Conservation (phyloP, 2,329 filamentous ascomycete species). For the Venturia oleaginea region DNA sequence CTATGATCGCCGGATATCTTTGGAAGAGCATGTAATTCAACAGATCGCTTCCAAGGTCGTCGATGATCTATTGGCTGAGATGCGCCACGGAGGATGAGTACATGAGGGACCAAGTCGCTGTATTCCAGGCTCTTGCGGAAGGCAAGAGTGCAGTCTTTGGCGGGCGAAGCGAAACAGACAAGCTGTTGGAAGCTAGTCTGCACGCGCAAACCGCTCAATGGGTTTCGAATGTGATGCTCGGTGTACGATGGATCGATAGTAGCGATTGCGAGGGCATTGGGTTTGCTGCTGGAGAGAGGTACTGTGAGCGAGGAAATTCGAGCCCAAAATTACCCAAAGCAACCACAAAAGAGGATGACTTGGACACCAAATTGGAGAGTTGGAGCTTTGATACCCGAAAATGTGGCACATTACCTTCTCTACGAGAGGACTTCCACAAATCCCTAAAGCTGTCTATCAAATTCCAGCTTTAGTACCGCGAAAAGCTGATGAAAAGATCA, state of each 20-base stretch:
- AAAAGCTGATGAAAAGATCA: neutral
- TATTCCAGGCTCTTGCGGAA: conserved; percentile 48
- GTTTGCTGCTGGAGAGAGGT: conserved; percentile 19
- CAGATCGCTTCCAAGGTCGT: conserved; percentile 37
- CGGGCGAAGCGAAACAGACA: conserved; percentile 18
- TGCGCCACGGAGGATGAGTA: conserved; percentile 37
- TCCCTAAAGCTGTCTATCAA: too few species aligned
- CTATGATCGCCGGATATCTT: conserved; percentile 28
- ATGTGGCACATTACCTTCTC: too few species aligned
- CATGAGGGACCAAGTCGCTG: conserved; percentile 50
- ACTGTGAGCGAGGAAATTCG: neutral
- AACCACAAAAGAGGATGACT: too few species aligned
- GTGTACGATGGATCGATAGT: conserved; percentile 29
- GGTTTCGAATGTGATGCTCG: conserved; percentile 32
- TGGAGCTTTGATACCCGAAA: neutral
- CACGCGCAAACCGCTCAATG: conserved; percentile 39
- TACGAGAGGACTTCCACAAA: too few species aligned
- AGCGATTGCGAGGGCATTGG: conserved; percentile 30
- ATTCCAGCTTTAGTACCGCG: too few species aligned
- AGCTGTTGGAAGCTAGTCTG: conserved; percentile 28
- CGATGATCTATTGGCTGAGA: conserved; percentile 36
- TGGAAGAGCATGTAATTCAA: conserved; percentile 20
- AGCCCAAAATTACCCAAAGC: neutral
- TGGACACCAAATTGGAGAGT: neutral
- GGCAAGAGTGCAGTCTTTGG: conserved; percentile 30